Evolutionary conservation across 345 rosid species (phyloP), one percentile per base, ranked within the genome.

Genomic region (Citropsis articulata): DNA sequence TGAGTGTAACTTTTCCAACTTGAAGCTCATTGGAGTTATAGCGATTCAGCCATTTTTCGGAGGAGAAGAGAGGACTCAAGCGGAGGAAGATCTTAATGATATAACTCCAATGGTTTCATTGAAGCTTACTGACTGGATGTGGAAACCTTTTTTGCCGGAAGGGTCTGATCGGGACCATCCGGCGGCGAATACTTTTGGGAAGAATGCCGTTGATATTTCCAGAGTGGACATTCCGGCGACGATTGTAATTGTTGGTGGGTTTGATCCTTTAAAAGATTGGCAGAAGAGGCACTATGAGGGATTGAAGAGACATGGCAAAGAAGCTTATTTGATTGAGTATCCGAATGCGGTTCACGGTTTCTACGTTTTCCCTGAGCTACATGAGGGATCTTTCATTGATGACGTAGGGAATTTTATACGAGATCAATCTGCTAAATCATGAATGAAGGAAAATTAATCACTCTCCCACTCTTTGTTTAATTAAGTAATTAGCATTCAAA

Each of bases 231-330:
- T 45, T 25, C 81, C 81, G n/a, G 64, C 36, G 24, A 71, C 81
- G 24, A 2, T 30, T 31, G 70, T 18, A 48, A 7, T 71, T 63
- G 35, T 59, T 2, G 80, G 75, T 1, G 84, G 84, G 40, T 56
- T 78, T 21, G 86, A 84, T 62, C 81, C 79, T 24, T 75, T 84
- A 45, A 48, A 84, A 60, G 84, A 59, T 64, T 57, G 84, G 82
- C 86, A 84, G 33, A 78, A 74, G 35, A 78, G 50, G 66, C 81
- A 84, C 48, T 81, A 72, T 21, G 72, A 81, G 27, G 76, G 84
- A 76, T 28, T 84, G 21, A 78, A 7, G 78, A 75, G 28, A 55
- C 38, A 12, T 5, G 86, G 84, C 9, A 84, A 84, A 57, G 73
- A 81, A 59, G 84, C 63, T 9, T 62, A 77, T 13, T 35, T 59